phyloP scores from a whole-genome alignment of 2,329 filamentous ascomycete genomes.

The Alternaria triticina region DNA sequence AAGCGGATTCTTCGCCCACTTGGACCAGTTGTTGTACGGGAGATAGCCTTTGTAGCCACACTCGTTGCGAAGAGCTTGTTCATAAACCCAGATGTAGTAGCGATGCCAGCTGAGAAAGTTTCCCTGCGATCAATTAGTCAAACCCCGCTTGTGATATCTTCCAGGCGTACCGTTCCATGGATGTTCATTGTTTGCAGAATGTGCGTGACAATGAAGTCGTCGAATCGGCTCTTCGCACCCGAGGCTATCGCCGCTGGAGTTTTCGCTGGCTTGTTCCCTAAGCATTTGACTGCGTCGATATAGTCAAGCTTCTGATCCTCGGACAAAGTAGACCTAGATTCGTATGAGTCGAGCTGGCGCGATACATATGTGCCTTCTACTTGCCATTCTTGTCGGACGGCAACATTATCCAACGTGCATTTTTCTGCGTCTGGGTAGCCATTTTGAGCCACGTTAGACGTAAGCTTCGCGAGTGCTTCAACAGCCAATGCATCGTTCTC shows the following conservation, averaged over 20 bases:
- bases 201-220: conserved; percentile 36
- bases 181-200: conserved; percentile 27
- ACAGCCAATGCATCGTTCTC: background rate
- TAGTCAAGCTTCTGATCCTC: conserved; percentile 5
- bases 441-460: background rate
- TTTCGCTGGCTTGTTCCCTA: conserved; percentile 19
- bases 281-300: conserved; percentile 27
- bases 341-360: background rate
- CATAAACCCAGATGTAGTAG: conserved; percentile 45
- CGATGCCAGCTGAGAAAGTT: conserved; percentile 46
- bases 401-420: background rate
- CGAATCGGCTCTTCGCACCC: conserved; percentile 31
- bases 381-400: background rate
- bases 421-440: background rate
- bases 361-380: background rate
- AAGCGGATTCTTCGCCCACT: conserved; percentile 33
- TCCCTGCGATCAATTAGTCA: background rate
- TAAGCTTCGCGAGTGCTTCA: background rate
- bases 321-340: background rate
- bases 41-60: conserved; percentile 46
- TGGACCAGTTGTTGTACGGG: conserved; percentile 59
- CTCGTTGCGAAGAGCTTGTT: conserved; percentile 47
- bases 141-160: background rate
- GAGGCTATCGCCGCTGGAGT: conserved; percentile 16
- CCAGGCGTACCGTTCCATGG: conserved; percentile 12